These are phyloP conservation scores for Tylopilus sp. DNA, from an alignment of 1,284 basidiomycete genomes.

Conservation along the genomic window DNA sequence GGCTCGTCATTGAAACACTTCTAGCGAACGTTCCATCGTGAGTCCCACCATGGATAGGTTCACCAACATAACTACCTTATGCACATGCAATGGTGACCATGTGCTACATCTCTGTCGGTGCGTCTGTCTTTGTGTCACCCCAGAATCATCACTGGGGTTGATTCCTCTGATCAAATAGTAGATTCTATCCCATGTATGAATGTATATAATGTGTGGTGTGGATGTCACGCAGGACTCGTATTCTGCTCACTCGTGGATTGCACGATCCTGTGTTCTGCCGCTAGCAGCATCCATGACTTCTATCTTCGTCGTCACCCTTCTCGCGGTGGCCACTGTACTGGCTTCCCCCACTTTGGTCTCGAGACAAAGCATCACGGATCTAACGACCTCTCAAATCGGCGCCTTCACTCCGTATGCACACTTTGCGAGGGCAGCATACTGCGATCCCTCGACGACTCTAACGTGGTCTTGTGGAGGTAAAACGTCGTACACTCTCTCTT, in stretches of 20 bases:
- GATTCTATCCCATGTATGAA: background rate
- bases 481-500: slow-evolving; percentile 8
- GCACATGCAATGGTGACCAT: background rate
- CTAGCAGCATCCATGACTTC: slow-evolving; percentile 10
- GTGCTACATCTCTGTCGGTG: background rate
- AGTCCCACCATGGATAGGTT: background rate
- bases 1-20: background rate
- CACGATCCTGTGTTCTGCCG: background rate
- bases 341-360: slow-evolving; percentile 23
- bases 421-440: slow-evolving; percentile 59
- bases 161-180: background rate
- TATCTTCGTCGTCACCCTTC: slow-evolving; percentile 12
- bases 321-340: slow-evolving; percentile 15
- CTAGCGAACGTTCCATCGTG: background rate
- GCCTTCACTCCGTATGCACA: slow-evolving; percentile 53
- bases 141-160: too few species aligned
- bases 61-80: background rate
- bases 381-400: slow-evolving; percentile 44
- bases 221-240: background rate
- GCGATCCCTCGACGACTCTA: slow-evolving; percentile 42
- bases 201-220: background rate
- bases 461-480: slow-evolving; percentile 61
- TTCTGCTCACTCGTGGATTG: background rate
- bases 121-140: background rate
- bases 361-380: slow-evolving; percentile 40